These are phyloP conservation scores for Gremmenia infestans DNA, from an alignment of 2,329 filamentous ascomycete species.

Conservation along the genomic window DNA sequence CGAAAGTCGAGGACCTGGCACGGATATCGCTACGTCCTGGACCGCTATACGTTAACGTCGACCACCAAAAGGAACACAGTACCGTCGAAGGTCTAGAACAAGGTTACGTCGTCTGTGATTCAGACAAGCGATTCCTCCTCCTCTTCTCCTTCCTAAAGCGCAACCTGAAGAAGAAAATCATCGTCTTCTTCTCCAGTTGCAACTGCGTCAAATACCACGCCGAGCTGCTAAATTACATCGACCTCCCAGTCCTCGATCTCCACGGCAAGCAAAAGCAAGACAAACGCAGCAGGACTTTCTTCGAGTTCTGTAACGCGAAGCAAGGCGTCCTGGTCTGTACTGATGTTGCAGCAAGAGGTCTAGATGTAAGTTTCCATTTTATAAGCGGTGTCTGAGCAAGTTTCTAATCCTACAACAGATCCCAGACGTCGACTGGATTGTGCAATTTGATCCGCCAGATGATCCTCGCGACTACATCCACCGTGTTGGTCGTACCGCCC, in stretches of 20 bases:
- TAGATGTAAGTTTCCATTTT: conserved; percentile 58
- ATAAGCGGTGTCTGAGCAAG: not conserved
- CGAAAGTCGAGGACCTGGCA: conserved; percentile 95
- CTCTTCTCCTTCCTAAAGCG: conserved; percentile 93
- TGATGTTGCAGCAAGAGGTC: conserved; percentile 88
- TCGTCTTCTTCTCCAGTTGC: conserved; percentile 92
- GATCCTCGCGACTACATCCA: conserved; percentile 91
- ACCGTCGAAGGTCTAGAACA: conserved; percentile 94
- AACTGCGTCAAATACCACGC: conserved; percentile 94
- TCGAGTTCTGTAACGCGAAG: conserved; percentile 85
- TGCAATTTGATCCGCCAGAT: conserved; percentile 93
- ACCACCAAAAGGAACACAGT: conserved; percentile 80
- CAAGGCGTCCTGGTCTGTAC: conserved; percentile 91
- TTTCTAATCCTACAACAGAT: conserved; percentile 48
- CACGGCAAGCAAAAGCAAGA: conserved; percentile 98
- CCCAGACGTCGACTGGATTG: conserved; percentile 90
- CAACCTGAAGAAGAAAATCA: conserved; percentile 85
- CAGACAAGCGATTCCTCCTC: conserved; percentile 87
- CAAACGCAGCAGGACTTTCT: conserved; percentile 98
- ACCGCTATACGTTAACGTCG: conserved; percentile 95
- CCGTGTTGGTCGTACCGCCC: conserved; percentile 88
- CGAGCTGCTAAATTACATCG: conserved; percentile 95
- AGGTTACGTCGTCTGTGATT: conserved; percentile 90
- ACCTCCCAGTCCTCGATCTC: conserved; percentile 79
- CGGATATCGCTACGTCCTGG: conserved; percentile 87